Conservation (phyloP, 345 rosid genomes). For the Raphanus sativus region DNA sequence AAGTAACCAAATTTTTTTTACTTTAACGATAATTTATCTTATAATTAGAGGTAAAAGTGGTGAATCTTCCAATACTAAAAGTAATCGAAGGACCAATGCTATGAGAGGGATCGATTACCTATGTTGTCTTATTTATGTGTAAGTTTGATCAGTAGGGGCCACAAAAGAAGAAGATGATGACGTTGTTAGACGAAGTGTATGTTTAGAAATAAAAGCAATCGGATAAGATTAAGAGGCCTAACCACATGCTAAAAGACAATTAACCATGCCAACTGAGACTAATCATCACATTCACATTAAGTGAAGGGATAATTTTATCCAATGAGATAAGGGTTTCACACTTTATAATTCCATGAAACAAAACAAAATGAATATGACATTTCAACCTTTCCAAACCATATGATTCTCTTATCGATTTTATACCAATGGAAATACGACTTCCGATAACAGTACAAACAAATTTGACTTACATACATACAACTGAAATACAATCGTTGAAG, state of each 20-base stretch:
- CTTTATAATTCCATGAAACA: neutral
- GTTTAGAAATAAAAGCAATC: neutral
- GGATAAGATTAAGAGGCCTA: neutral
- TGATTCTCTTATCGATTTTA: neutral
- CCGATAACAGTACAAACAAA: neutral
- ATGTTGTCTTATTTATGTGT: neutral
- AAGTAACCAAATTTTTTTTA: neutral
- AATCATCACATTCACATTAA: neutral
- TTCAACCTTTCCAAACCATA: neutral
- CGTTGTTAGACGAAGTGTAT: neutral
- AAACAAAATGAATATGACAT: conserved; percentile 5
- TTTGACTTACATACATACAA: neutral
- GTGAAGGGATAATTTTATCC: neutral
- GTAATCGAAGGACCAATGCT: neutral
- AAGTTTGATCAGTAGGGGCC: conserved; percentile 7
- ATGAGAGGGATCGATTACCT: neutral
- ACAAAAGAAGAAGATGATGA: neutral
- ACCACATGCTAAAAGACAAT: neutral
- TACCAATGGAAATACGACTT: neutral
- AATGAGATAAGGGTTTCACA: neutral
- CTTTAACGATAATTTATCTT: neutral
- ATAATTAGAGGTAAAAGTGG: neutral
- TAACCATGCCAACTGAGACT: conserved; percentile 13
- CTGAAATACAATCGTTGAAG: neutral
- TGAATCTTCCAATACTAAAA: neutral